Evolutionary conservation across 192 early-diverging fungal species (phyloP), one percentile per base, ranked within the genome.

Genomic region (Coemansia furcata): DNA sequence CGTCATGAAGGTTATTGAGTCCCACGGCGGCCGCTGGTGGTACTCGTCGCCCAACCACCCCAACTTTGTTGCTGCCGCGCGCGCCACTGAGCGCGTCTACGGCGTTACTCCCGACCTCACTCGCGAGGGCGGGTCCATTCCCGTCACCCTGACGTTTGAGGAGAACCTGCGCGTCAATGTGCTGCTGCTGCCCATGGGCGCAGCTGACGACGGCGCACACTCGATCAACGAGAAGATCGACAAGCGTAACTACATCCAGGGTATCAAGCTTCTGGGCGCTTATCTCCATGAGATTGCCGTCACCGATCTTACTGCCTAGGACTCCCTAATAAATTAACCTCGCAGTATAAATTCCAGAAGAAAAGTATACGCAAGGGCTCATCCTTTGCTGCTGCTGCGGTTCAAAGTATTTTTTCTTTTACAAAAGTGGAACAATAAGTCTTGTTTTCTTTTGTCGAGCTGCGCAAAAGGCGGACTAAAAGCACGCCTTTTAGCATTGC

Each of bases 191-290:
- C 97, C 97, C 36, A 97, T 99, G 95, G 97, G 95, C 60, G 86
- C 92, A 23, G 83, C 87, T 68, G 94, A 95, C 80, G 95, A 95
- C 65, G 97, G 97, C 68, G 97, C 95, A 15, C 97, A 99, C 85
- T 95, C 93, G 14, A 97, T 93, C 83, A 96, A 98, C 85, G 97
- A 99, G 83, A 98, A 97, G 83, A 77, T 99, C 65, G 93, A 97
- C 82, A 86, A 84, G 55, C 87, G 85, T 74, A 99, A 97, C 86
- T 98, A 94, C 80, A 90, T 98, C 64, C 83, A 93, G 73, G 97
- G 97, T 60, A 99, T 94, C 86, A 98, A 99, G 86, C 85, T 97
- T 57, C 82, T 95, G 39, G 92, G 92, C 60, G 86, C 90, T 21
- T 98, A 98, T 73, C 87, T 98, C 37, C 87, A 96, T 77, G 95